Conservation (phyloP, 2,329 filamentous ascomycete species). For the Hymenoscyphus scutula region DNA sequence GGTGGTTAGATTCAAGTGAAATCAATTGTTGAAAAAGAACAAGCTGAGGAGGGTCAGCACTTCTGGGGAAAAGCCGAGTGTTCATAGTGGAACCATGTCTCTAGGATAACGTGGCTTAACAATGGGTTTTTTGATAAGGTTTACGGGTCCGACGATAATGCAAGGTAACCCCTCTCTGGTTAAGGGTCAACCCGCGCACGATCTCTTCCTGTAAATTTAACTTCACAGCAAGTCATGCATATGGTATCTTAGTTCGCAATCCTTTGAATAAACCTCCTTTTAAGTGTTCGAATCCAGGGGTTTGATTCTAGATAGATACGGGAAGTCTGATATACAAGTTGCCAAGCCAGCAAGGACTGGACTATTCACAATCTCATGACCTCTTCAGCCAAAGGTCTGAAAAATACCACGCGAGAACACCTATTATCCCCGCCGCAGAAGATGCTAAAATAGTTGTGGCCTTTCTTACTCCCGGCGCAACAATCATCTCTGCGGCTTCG, state of each 20-base stretch:
- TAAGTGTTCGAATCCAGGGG: too few species aligned
- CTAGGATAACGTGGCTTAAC: neutral
- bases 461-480: neutral
- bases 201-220: neutral
- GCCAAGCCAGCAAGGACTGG: neutral
- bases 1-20: neutral
- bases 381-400: neutral
- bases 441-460: neutral
- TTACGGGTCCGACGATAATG: neutral
- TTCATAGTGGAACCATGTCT: neutral
- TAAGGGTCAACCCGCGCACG: neutral
- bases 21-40: neutral
- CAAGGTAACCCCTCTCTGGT: neutral
- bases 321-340: neutral
- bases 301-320: neutral
- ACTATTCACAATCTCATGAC: neutral
- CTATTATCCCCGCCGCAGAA: neutral
- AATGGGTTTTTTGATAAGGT: neutral
- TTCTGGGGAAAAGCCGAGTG: neutral
- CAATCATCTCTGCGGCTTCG: neutral
- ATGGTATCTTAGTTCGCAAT: too few species aligned
- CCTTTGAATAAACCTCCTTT: too few species aligned
- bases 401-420: neutral
- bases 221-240: too few species aligned
- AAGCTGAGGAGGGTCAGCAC: neutral